Conservation (phyloP, 345 rosid genomes). For the Arabidopsis arenosa region DNA sequence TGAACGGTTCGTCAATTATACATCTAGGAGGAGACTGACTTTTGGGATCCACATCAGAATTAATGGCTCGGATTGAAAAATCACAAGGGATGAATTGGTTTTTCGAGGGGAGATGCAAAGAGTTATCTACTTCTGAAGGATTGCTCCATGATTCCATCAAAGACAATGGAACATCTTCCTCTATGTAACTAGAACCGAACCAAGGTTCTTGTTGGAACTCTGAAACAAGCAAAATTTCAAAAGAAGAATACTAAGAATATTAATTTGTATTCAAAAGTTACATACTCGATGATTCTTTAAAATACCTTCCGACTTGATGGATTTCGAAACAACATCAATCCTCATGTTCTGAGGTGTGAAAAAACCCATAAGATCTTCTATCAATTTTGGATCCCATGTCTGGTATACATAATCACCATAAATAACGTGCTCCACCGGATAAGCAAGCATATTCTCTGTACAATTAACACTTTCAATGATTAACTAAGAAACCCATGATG, state of each 20-base stretch:
- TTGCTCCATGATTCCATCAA: conserved; percentile 77
- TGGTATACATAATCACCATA: conserved; percentile 81
- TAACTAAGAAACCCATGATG: conserved; percentile 15
- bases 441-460: conserved; percentile 85
- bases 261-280: conserved; percentile 12
- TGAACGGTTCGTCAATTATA: conserved; percentile 73
- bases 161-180: conserved; percentile 71
- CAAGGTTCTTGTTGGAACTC: conserved; percentile 81
- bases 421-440: conserved; percentile 86
- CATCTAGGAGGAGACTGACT: conserved; percentile 61
- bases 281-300: not conserved
- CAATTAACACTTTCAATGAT: conserved; percentile 21
- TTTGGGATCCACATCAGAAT: conserved; percentile 38
- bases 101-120: conserved; percentile 75
- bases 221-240: conserved; percentile 48
- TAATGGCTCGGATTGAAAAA: conserved; percentile 70
- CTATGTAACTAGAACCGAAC: conserved; percentile 78
- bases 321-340: conserved; percentile 90
- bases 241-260: conserved; percentile 21
- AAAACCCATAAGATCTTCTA: conserved; percentile 63
- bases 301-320: conserved; percentile 67
- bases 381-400: conserved; percentile 83
- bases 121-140: conserved; percentile 71
- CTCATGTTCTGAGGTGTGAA: conserved; percentile 92
- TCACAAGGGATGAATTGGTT: conserved; percentile 89